Evolutionary conservation across 495 filamentous ascomycete species (phyloP), one percentile per base, ranked within the genome.

Genomic region (Parathielavia hyrcaniae): DNA sequence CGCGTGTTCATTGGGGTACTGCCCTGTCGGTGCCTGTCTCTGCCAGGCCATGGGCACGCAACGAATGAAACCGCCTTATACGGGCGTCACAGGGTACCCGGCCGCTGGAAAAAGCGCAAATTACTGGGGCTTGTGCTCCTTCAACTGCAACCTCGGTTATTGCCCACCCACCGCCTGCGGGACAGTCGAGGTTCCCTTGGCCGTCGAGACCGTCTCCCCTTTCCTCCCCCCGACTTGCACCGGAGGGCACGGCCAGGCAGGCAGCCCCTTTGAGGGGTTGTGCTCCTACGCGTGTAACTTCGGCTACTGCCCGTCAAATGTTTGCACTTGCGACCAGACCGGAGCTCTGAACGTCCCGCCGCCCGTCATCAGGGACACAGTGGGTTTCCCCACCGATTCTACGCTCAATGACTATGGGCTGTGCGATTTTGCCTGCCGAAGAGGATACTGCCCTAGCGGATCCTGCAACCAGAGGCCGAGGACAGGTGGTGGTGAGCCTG

Each of bases 211-310:
- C 17, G 44, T 54, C 14, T 60, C 57, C 3, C 41, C 51, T 4
- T 63, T 60, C n/a, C 12, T 23, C 2, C 61, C 61, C 9, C 35
- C 48, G 8, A 26, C 49, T 22, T 63, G 61, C 43, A 54, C 41
- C 13, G 17, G 26, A 10, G 50, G 61, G 5, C n/a, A 10, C 4
- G 32, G 46, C 4, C n/a, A 6, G 41, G 41, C 34, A 35, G 4
- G 17, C 32, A 23, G 22, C 30, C 17, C 14, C 20, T 36, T 43
- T n/a, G 53, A 20, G n/a, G 61, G 61, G 0, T 41, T 61, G 23
- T 64, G 62, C 36, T 17, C n/a, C 45, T 64, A 30, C 11, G 50
- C 38, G 17, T 64, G 62, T 41, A 48, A 43, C 17, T 58, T 50
- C 43, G 62, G 62, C 17, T 64, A 56, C 11, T 64, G 58, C 22